Evolutionary conservation across 306 rosid species (phyloP).

Genomic region (Leucaena leucocephala): DNA sequence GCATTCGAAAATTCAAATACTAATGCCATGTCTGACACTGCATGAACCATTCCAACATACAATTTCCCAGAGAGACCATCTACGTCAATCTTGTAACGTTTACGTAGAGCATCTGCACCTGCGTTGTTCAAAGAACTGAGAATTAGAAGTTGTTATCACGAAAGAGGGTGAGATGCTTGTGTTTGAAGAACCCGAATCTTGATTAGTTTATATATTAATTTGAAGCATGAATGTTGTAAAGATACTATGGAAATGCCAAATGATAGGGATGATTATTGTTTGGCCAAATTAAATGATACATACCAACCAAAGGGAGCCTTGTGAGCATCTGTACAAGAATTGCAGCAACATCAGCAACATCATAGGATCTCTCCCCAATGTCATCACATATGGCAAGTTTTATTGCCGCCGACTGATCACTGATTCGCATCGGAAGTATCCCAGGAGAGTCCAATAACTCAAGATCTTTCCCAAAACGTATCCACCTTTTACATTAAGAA

Average conservation of each 20-base stretch:
- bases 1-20: background rate
- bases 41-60: conserved; percentile 47
- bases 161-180: background rate
- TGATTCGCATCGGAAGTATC: conserved; percentile 89
- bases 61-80: conserved; percentile 65
- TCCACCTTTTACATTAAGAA: conserved; percentile 69
- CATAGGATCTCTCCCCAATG: conserved; percentile 91
- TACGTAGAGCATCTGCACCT: conserved; percentile 65
- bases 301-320: conserved; percentile 80
- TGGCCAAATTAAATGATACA: conserved; percentile 32
- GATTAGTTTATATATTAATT: conserved; percentile 14
- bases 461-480: conserved; percentile 90
- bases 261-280: background rate
- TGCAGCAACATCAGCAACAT: conserved; percentile 79
- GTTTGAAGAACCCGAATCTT: conserved; percentile 6
- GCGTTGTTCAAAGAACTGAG: conserved; percentile 30
- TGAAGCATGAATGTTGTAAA: background rate
- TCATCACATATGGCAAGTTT: conserved; percentile 98
- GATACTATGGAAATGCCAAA: background rate
- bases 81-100: conserved; percentile 74
- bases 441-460: conserved; percentile 96
- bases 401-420: conserved; percentile 93
- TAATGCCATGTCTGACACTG: background rate
- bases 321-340: conserved; percentile 88
- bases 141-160: background rate